Percentiles rank a stretch among this genome's conserved stretches.
phyloP scores from a whole-genome alignment of 768 basidiomycete genomes.

The Lyophyllum shimeji region DNA sequence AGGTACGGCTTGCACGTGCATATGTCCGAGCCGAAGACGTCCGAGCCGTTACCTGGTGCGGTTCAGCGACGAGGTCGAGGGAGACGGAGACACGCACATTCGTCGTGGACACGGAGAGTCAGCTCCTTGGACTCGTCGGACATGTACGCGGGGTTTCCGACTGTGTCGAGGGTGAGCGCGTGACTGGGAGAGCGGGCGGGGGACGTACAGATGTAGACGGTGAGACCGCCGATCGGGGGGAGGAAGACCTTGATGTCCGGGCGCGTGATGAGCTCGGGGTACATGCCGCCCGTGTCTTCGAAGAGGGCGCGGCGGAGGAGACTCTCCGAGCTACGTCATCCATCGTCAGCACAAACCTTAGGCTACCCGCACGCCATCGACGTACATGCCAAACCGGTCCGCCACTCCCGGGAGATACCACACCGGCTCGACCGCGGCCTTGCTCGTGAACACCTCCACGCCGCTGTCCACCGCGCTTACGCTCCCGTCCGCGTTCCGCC shows the following conservation, averaged over 20 bases:
- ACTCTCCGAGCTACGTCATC: slow-evolving; percentile 63
- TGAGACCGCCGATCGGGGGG: slow-evolving; percentile 89
- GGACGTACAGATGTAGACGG: slow-evolving; percentile 84
- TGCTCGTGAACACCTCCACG: slow-evolving; percentile 85
- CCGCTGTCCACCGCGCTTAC: slow-evolving; percentile 62
- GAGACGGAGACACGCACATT: slow-evolving; percentile 53
- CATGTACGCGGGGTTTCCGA: slow-evolving; percentile 81
- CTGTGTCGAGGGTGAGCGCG: slow-evolving; percentile 32
- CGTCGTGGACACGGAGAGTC: slow-evolving; percentile 90
- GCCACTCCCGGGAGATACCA: slow-evolving; percentile 96
- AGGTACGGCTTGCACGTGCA: slow-evolving; percentile 94
- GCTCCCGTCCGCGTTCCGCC: slow-evolving; percentile 64
- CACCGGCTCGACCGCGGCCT: slow-evolving; percentile 95
- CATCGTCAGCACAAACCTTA: neutral
- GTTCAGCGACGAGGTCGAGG: no score
- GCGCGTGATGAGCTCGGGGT: slow-evolving; percentile 92
- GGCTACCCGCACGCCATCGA: no score
- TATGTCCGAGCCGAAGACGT: slow-evolving; percentile 94
- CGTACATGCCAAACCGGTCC: slow-evolving; percentile 89
- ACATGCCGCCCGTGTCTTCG: slow-evolving; percentile 96
- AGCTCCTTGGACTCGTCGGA: slow-evolving; percentile 76
- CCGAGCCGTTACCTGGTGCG: slow-evolving; percentile 85
- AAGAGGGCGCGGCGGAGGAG: slow-evolving; percentile 89
- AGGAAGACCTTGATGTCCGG: slow-evolving; percentile 96
- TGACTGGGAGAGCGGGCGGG: neutral